A percentile compares a stretch with the other conserved stretches of the same genome.
These are phyloP conservation scores for Dictyostelium intermedium DNA, from an alignment of 78 protist species.

Conservation along the genomic window DNA sequence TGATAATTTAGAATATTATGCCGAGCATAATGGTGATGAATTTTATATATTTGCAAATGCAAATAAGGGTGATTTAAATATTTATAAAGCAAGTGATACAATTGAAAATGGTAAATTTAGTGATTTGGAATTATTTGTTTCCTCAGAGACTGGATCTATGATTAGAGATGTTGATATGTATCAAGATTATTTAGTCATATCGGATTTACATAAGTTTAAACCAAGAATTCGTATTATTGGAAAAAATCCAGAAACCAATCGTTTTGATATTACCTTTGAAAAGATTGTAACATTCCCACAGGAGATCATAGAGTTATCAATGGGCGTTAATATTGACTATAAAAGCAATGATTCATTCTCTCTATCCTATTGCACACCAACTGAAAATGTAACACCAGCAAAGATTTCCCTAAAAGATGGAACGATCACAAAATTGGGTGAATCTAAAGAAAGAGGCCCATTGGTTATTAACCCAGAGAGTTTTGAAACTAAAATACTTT, in stretches of 20 bases:
- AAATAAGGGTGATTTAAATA: constrained; percentile 45
- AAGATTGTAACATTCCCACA: constrained; percentile 20
- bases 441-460: constrained; percentile 1
- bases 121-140: constrained; percentile 12
- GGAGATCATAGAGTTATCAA: not conserved
- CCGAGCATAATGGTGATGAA: constrained; percentile 57
- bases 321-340: constrained; percentile 41
- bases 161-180: constrained; percentile 67
- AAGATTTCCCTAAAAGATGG: constrained; percentile 9
- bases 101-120: constrained; percentile 37
- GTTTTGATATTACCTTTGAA: not conserved
- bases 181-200: constrained; percentile 21
- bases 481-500: not conserved
- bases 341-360: not conserved
- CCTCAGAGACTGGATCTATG: not conserved
- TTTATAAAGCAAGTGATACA: constrained; percentile 18
- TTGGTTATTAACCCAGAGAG: not conserved
- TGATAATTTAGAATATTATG: constrained; percentile 57
- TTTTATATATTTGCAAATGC: constrained; percentile 54
- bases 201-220: constrained; percentile 13
- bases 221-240: constrained; percentile 32
- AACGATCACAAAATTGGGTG: not conserved
- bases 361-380: not conserved
- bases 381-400: not conserved
- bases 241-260: not conserved